Base-by-base conservation (phyloP, 176 grass and related monocot genomes). In the Avena insularis region DNA sequence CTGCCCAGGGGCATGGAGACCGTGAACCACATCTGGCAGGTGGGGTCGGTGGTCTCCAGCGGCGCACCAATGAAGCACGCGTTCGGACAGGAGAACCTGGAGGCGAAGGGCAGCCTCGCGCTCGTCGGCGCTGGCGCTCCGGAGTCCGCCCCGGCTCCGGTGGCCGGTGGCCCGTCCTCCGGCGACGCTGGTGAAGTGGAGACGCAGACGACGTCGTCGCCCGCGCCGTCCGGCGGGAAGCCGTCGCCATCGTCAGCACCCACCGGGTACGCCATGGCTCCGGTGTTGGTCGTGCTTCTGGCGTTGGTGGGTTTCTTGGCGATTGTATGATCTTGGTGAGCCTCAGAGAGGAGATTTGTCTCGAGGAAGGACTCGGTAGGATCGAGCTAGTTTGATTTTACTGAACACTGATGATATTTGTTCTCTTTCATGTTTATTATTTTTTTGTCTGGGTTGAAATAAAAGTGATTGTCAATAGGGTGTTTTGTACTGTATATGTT, bases 11-110 rank as follows among this genome's bases (percentile, higher is more conserved):
- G 84, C 1, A 35, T 70, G 27, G 21, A 79, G n/a, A 55, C 13
- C 21, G 78, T 94, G 49, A 98, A 94, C 77, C 90, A 92, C 64
- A 90, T 98, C 84, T 98, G 92, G 92, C 92, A 98, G 88, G 92
- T 94, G 6, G 90, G 92, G 0, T 75, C 92, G 3, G 25, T 47
- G 20, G 86, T 98, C 27, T 40, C 29, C 20, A 23, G 33, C 11
- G 89, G 92, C 2, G 82, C 62, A 57, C 96, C 93, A 6, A 78
- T 2, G 13, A 78, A 88, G 77, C 96, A 96, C 76, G 86, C 81
- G 5, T 91, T 95, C 38, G 65, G 0, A 0, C 4, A 60, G 36
- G 90, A 83, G 3, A 98, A 96, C 79, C 50, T 96, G 8, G 8
- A 10, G 0, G 71, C 93, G 16, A 83, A 68, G 88, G 83, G 78